A percentile compares a stretch with the other conserved stretches of the same genome.
phyloP scores from a whole-genome alignment of 2,329 filamentous ascomycete species.

The Pestalotiopsis sp. region DNA sequence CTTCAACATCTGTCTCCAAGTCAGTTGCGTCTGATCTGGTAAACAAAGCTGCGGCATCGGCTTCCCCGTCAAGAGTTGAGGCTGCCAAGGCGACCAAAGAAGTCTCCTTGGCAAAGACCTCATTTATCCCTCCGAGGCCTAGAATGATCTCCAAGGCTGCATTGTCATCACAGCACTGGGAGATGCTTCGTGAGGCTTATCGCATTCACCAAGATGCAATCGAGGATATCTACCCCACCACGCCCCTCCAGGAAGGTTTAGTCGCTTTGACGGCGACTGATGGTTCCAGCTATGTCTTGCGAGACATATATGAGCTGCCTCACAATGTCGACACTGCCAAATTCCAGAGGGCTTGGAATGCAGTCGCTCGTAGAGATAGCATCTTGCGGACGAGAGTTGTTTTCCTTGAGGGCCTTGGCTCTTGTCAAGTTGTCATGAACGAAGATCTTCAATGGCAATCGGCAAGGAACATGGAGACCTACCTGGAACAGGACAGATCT shows the following conservation, averaged over 20 bases:
- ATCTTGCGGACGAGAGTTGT: conserved; percentile 9
- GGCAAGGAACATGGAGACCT: background rate
- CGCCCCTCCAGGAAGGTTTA: conserved; percentile 6
- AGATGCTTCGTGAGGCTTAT: background rate
- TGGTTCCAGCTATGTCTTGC: background rate
- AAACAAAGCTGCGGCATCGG: background rate
- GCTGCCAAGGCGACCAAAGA: background rate
- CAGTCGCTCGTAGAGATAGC: background rate
- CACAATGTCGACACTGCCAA: background rate
- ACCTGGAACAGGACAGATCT: conserved; percentile 3
- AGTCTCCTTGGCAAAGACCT: background rate
- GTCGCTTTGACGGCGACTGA: conserved; percentile 1
- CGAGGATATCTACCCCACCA: conserved; percentile 8
- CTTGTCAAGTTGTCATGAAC: conserved; percentile 4
- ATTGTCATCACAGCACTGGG: background rate
- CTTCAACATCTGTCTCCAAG: background rate
- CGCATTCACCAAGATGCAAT: background rate
- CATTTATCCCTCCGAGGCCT: background rate
- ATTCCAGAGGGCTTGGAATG: conserved; percentile 3
- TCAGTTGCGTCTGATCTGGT: background rate
- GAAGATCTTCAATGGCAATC: conserved; percentile 3
- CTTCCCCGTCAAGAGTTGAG: background rate
- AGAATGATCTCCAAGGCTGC: background rate
- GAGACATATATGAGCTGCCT: background rate
- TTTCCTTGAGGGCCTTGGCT: background rate